phyloP scores from a whole-genome alignment of 768 basidiomycete genomes.

The Sarcodon aspratus region DNA sequence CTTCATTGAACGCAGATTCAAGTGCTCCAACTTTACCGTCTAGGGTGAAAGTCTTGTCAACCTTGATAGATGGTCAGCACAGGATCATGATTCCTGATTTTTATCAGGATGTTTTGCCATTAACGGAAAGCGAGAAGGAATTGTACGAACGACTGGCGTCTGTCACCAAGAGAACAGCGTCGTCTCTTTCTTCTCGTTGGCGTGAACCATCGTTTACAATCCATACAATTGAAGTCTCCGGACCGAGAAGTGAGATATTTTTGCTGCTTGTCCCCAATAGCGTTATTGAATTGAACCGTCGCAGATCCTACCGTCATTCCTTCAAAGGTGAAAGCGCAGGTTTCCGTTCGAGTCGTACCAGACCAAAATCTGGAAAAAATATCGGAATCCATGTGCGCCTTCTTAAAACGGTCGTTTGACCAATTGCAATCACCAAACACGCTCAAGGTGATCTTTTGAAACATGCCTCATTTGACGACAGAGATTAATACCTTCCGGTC shows the following conservation, averaged over 20 bases:
- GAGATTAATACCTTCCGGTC: not conserved
- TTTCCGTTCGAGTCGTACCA: conserved; percentile 90
- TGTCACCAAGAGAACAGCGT: conserved; percentile 56
- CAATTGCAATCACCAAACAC: conserved; percentile 55
- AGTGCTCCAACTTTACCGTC: not conserved
- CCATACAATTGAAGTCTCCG: conserved; percentile 76
- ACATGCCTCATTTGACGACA: not conserved
- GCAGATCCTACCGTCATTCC: conserved; percentile 86
- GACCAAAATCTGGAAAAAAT: conserved; percentile 77
- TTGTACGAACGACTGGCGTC: conserved; percentile 60
- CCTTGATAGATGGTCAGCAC: conserved; percentile 45
- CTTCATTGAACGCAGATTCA: not conserved
- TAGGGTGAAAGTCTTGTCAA: conserved; percentile 72
- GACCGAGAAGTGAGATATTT: conserved; percentile 52
- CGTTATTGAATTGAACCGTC: not conserved
- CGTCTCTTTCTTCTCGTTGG: conserved; percentile 72
- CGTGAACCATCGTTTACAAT: conserved; percentile 85
- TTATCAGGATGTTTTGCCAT: conserved; percentile 69
- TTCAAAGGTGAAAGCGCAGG: conserved; percentile 65
- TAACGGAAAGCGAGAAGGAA: conserved; percentile 54
- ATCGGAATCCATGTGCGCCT: conserved; percentile 43
- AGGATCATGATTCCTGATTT: conserved; percentile 69
- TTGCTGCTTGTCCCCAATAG: not conserved
- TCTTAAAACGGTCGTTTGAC: conserved; percentile 49
- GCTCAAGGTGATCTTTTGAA: conserved; percentile 39